Conservation (phyloP, 73 alveolate genomes). For the Paramecium tetraurelia region DNA sequence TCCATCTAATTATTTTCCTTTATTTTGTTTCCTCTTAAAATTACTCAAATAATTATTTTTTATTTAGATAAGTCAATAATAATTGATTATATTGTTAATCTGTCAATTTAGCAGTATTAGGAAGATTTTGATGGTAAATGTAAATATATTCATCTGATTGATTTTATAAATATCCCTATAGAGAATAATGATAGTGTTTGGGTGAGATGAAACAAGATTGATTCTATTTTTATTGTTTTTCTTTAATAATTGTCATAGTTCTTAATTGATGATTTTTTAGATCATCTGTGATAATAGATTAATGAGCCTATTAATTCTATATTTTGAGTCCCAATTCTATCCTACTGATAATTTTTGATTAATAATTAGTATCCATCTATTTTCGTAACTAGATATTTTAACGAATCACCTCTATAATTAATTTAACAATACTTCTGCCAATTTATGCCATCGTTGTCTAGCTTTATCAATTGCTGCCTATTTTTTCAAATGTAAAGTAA, state of each 20-base stretch:
- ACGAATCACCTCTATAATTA: not conserved
- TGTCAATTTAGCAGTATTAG: not conserved
- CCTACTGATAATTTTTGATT: not conserved
- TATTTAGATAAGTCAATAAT: not conserved
- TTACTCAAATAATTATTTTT: not conserved
- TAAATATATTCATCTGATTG: not conserved
- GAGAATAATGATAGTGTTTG: not conserved
- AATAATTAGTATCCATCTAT: not conserved
- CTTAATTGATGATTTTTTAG: not conserved
- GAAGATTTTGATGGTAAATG: not conserved
- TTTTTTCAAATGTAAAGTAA: not conserved
- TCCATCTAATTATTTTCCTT: not conserved
- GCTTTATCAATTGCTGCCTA: conserved; percentile 15
- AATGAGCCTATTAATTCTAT: not conserved
- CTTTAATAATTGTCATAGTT: not conserved
- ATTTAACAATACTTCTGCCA: not conserved
- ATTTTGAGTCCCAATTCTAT: not conserved
- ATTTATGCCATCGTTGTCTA: not conserved
- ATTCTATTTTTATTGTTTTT: not conserved
- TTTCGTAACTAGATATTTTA: not conserved
- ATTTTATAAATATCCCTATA: not conserved
- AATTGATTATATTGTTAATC: not conserved
- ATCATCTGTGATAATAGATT: not conserved
- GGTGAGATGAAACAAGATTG: not conserved
- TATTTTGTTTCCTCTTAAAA: not conserved